These are phyloP conservation scores for Russula lepida DNA, from an alignment of 768 basidiomycete genomes.

Conservation along the genomic window DNA sequence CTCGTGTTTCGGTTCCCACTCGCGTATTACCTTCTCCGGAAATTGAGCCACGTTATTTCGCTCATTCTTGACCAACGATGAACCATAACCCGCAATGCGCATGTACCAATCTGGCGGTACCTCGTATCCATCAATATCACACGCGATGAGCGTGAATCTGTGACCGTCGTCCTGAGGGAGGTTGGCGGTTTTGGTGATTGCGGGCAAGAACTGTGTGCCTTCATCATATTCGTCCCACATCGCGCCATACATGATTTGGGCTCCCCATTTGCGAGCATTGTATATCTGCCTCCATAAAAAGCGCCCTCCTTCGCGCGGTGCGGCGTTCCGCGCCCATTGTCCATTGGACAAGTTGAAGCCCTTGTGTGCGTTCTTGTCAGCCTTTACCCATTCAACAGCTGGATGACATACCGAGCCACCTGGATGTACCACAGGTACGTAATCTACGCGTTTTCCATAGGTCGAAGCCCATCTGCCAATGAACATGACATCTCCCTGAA, in stretches of 20 bases:
- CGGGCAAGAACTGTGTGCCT: constrained; percentile 77
- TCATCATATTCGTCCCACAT: constrained; percentile 93
- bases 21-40: constrained; percentile 12
- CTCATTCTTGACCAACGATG: constrained; percentile 11
- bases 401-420: constrained; percentile 64
- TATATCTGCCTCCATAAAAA: constrained; percentile 76
- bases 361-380: constrained; percentile 29
- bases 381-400: not conserved
- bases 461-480: constrained; percentile 35
- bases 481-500: constrained; percentile 55
- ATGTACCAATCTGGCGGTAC: constrained; percentile 73
- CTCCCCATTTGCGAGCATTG: constrained; percentile 55
- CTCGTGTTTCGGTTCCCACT: constrained; percentile 18
- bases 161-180: constrained; percentile 49
- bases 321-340: constrained; percentile 64
- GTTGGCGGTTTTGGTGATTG: constrained; percentile 46
- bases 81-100: constrained; percentile 17
- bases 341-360: constrained; percentile 66
- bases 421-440: constrained; percentile 77
- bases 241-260: constrained; percentile 63
- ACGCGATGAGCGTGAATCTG: constrained; percentile 52
- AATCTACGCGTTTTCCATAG: constrained; percentile 50
- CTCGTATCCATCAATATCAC: constrained; percentile 72
- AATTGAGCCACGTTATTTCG: constrained; percentile 12
- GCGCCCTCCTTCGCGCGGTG: constrained; percentile 60